Evolutionary conservation across 164 flowering plant species (phyloP), one percentile per base, ranked within the genome.

Genomic region (Sextonia rubra): DNA sequence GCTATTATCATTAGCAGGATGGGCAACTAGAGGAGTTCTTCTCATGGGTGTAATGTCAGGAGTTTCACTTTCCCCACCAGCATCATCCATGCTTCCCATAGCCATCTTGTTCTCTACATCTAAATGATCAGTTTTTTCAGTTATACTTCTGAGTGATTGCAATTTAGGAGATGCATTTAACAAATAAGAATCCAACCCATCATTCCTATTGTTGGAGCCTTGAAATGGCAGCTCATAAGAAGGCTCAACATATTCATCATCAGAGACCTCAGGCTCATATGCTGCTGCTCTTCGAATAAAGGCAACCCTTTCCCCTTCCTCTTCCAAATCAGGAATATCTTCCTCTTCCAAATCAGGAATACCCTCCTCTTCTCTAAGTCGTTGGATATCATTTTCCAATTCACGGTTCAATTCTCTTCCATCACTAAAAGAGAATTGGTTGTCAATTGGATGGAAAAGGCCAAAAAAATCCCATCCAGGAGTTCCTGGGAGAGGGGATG

Each of bases 391-490:
- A 75, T 73, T 74, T 60, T 86, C 95, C 27, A 76, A 74, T 6
- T 71, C 84, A 71, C 78, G 80, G 69, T 69, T 76, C 68, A 71
- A n/a, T 23, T 44, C 85, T 69, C 73, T 77, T 18, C 76, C 85
- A 47, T 87, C 89, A 71, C 80, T 88, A 74, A 80, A 80, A 70
- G 95, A 85, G 78, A 86, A 82, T 48, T 86, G 90, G 49, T 82
- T 75, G 64, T 90, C 90, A 73, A 78, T 75, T 1, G 93, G 85
- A 81, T 82, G 85, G 71, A 74, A 80, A 52, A 83, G 85, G 69
- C 83, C 90, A 78, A 93, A 95, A 77, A 73, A 95, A 83, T 95
- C 99, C 98, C 98, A 95, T 24, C 87, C 92, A 66, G 90, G 80
- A 71, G 81, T 80, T 70, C 71, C 86, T 48, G 68, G 47, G n/a